Base-by-base conservation (phyloP, 768 basidiomycete species). In the Tephrocybe sp. region DNA sequence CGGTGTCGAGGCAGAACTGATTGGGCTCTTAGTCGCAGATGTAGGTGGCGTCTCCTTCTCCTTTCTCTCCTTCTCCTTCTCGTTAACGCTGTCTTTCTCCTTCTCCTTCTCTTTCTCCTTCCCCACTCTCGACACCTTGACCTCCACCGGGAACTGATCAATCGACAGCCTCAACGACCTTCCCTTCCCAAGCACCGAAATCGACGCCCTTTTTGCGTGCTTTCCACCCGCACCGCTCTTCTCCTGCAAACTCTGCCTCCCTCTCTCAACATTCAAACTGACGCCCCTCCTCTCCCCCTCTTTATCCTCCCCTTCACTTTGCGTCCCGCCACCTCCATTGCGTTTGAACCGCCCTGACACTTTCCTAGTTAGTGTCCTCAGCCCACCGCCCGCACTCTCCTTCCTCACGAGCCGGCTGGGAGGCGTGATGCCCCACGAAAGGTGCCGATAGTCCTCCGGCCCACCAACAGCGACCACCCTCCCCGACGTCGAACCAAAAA, bases 401-500 rank as follows among this genome's bases (percentile, higher is more conserved):
- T 51, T 25, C 52, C 18, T 34, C 45, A 27, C 26, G 5, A 21
- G 53, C 50, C 15, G 43, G 51, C 51, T 50, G 52, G 9, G 44
- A 28, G 13, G 40, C 34, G 36, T 55, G 15, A 47, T 44, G 22
- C 69, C 69, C 59, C 60, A 64, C 11, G 59, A 64, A 5, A 44
- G 39, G 22, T 50, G 39, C 44, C 58, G 52, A 42, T 47, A 30
- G 21, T 79, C 79, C 9, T 71, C 70, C 0, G 71, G 69, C 9
- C 72, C 70, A 0, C 74, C 76, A 0, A 74, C 73, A 11, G 71
- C 73, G 13, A 78, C 68, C 5, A 76, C 64, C 7, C 70, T 71
- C 1, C 71, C 80, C 1, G 76, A 68, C 0, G 69, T 61, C 5
- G 71, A 67, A 1, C 82, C 82, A 49, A 82, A 73, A 13, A 83